Evolutionary conservation across 2,329 filamentous ascomycete species (phyloP), one percentile per base, ranked within the genome.

Genomic region (Metarhizium rileyi): DNA sequence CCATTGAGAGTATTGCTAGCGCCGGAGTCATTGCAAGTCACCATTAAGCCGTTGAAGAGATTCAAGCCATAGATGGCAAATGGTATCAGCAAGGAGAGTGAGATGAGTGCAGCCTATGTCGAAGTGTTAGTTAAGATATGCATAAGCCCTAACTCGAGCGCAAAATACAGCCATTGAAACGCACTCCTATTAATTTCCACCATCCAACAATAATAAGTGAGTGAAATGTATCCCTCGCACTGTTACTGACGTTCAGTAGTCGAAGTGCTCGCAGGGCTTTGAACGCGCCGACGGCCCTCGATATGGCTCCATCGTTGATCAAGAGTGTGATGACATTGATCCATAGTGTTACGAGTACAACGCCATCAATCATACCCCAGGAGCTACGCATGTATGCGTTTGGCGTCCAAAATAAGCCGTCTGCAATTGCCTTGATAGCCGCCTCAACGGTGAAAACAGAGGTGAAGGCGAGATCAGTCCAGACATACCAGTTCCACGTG

Each of bases 41-140:
- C 70, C 70, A 97, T 77, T 62, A 86, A 75, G 5, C 90, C 91
- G 54, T 86, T 87, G 70, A 98, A 98, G 2, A 98, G 74, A 58
- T 95, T 98, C 50, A 97, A 67, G 1, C 90, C 93, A 56, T 97
- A 97, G 35, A 98, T 91, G 55, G 93, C 93, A 64, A 98, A 98
- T 0, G 93, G 93, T 51, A 98, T 90, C 50, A 98, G 73, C 63
- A 98, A 80, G 57, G 91, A 95, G 58, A 98, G 74, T 3, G 93
- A 97, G 46, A 98, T 93, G 52, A 96, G 90, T 1, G 90, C 89
- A 55, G 93, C 87, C 75, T 73, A 41, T 33, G 18, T 22, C 8
- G 5, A n/a, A 10, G 40, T 38, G 63, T 53, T 59, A 56, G 48
- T 44, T 3, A 16, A 18, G 10, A 4, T 28, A 28, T 8, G 18